Evolutionary conservation across 2,329 filamentous ascomycete genomes (phyloP).

Genomic region (Aspergillus intermedius): DNA sequence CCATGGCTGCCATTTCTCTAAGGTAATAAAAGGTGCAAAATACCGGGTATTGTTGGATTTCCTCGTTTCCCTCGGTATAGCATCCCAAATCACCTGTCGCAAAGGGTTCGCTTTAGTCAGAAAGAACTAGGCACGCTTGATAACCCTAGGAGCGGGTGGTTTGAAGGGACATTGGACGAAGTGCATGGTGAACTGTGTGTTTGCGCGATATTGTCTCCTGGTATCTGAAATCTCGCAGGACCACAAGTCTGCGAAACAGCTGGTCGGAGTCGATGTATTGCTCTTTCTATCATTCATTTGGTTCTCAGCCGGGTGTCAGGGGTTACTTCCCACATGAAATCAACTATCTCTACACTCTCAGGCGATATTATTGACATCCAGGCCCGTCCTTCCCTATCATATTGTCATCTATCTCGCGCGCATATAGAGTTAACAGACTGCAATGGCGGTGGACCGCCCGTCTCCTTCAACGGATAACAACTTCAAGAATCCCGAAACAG

Average conservation of each 20-base stretch:
- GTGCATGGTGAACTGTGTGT: too few relatives aligned
- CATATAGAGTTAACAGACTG: constrained; percentile 19
- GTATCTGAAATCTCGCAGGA: background rate
- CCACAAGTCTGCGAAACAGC: background rate
- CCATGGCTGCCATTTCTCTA: too few relatives aligned
- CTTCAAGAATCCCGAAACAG: constrained; percentile 17
- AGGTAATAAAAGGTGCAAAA: too few relatives aligned
- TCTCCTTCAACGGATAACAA: constrained; percentile 22
- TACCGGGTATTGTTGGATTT: too few relatives aligned
- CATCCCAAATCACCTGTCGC: too few relatives aligned
- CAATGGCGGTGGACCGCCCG: constrained; percentile 35
- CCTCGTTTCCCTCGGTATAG: too few relatives aligned
- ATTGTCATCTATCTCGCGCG: background rate
- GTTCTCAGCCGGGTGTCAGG: background rate
- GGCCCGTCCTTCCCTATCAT: background rate
- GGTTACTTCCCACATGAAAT: constrained; percentile 1
- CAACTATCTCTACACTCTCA: background rate
- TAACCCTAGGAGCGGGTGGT: too few relatives aligned
- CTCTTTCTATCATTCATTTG: background rate
- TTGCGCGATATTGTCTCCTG: background rate
- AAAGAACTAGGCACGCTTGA: too few relatives aligned
- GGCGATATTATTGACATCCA: background rate
- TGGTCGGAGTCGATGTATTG: background rate
- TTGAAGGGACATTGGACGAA: too few relatives aligned
- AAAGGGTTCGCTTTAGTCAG: too few relatives aligned